Conservation (phyloP, 805 yeast genomes). For the Pichia paraexigua region DNA sequence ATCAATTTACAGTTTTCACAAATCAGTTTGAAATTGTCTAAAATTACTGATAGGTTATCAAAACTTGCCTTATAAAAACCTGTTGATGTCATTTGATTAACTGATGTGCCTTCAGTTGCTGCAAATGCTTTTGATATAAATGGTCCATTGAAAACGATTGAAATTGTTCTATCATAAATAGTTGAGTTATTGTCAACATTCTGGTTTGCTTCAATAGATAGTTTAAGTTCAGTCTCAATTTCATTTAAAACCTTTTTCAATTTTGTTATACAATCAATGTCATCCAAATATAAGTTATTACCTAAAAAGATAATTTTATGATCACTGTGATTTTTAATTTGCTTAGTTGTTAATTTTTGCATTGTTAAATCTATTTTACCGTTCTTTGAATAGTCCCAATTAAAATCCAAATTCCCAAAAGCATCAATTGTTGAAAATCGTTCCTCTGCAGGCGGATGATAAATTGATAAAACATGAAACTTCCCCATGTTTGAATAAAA, state of each 20-base stretch:
- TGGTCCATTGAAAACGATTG: conserved; percentile 77
- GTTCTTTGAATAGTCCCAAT: conserved; percentile 17
- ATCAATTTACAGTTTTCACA: conserved; percentile 48
- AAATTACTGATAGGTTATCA: conserved; percentile 60
- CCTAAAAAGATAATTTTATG: conserved; percentile 70
- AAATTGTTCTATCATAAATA: conserved; percentile 17
- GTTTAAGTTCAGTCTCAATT: conserved; percentile 39
- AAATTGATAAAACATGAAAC: conserved; percentile 68
- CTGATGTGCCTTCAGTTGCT: conserved; percentile 42
- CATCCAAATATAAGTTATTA: conserved; percentile 61
- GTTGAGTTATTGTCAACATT: conserved; percentile 9
- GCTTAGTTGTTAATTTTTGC: conserved; percentile 47
- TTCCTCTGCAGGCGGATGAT: conserved; percentile 84
- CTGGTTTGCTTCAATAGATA: conserved; percentile 13
- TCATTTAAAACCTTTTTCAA: conserved; percentile 52
- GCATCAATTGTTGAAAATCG: conserved; percentile 59
- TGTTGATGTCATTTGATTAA: conserved; percentile 40
- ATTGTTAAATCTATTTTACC: conserved; percentile 56
- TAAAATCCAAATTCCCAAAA: conserved; percentile 71
- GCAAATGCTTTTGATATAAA: conserved; percentile 62
- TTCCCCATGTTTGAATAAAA: conserved; percentile 63
- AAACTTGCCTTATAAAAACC: conserved; percentile 58
- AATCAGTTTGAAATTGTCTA: conserved; percentile 52
- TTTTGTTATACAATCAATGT: conserved; percentile 49
- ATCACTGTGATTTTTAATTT: conserved; percentile 30